Evolutionary conservation across 768 basidiomycete genomes (phyloP), one percentile per base, ranked within the genome.

Genomic region (Daedaleopsis sinensis): DNA sequence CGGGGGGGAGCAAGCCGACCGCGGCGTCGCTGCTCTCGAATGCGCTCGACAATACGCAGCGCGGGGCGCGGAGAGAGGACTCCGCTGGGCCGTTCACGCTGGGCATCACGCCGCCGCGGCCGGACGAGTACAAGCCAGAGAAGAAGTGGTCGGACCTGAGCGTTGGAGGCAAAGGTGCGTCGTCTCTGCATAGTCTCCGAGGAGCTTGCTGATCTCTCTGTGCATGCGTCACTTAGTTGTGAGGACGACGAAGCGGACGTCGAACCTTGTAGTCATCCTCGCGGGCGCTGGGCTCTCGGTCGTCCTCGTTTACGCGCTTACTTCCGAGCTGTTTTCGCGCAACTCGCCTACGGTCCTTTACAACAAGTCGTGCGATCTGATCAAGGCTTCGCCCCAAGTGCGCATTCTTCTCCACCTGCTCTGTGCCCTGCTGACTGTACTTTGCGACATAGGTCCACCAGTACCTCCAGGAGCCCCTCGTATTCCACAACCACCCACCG

Each of bases 271-370:
- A 9, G 82, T 86, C 44, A 84, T 85, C 57, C 69, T 94, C 18
- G 75, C 93, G 35, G 93, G 93, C n/a, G 93, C 91, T 5, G 89
- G 90, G 18, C 77, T 94, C 24, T 90, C 91, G 35, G 83, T 83
- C 8, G 80, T 94, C 42, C 81, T 94, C 38, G 75, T 86, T 24
- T 94, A 93, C 70, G 90, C 90, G 21, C 80, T 94, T 36, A 88
- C 89, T 16, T 88, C 92, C 8, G 93, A 94, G 69, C 78, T 94
- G 8, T 92, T 93, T 72, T 92, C 93, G n/a, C 86, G 83, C 71
- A 94, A 94, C 71, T 93, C 91, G 27, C 90, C 93, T 6, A 92
- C 92, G 5, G 90, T 91, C 27, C 75, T 94, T 36, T 92, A 93
- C 68, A 83, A 83, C 44, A 79, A 83, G 42, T 80, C 83, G 24